Conservation (phyloP, 228 moss, liverwort and hornwort species). For the Sphagnum magellanicum region DNA sequence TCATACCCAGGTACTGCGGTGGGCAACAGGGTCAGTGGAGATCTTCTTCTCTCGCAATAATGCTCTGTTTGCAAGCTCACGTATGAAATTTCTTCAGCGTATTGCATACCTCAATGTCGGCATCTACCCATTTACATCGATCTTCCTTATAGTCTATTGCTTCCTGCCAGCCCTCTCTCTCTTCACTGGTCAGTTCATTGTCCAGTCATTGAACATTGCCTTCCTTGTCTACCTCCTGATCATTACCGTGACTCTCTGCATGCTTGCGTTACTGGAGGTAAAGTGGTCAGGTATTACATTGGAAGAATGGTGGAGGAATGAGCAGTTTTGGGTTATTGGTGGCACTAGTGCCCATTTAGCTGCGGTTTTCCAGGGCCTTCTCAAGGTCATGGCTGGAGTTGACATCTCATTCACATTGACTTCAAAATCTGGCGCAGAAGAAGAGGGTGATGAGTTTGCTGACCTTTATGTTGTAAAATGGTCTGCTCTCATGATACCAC, state of each 20-base stretch:
- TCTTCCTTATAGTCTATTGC: slow-evolving; percentile 53
- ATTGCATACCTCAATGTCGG: slow-evolving; percentile 57
- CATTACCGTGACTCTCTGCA: slow-evolving; percentile 43
- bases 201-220: slow-evolving; percentile 33
- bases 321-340: slow-evolving; percentile 61
- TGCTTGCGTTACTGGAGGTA: slow-evolving; percentile 52
- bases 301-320: slow-evolving; percentile 65
- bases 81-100: slow-evolving; percentile 43
- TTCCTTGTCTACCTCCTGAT: slow-evolving; percentile 55
- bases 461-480: slow-evolving; percentile 51
- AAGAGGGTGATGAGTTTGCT: slow-evolving; percentile 38
- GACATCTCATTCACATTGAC: slow-evolving; percentile 59
- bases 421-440: slow-evolving; percentile 34
- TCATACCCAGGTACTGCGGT: slow-evolving; percentile 33
- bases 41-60: slow-evolving; percentile 60
- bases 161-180: slow-evolving; percentile 59
- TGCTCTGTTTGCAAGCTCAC: slow-evolving; percentile 37
- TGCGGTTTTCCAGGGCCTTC: slow-evolving; percentile 46
- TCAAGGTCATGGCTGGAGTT: slow-evolving; percentile 44
- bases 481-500: slow-evolving; percentile 47
- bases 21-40: slow-evolving; percentile 59
- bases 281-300: slow-evolving; percentile 53
- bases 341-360: slow-evolving; percentile 50
- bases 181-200: slow-evolving; percentile 50
- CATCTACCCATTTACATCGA: slow-evolving; percentile 58